Base-by-base conservation (phyloP, 2,329 filamentous ascomycete species). In the Ceratocystis destructans region DNA sequence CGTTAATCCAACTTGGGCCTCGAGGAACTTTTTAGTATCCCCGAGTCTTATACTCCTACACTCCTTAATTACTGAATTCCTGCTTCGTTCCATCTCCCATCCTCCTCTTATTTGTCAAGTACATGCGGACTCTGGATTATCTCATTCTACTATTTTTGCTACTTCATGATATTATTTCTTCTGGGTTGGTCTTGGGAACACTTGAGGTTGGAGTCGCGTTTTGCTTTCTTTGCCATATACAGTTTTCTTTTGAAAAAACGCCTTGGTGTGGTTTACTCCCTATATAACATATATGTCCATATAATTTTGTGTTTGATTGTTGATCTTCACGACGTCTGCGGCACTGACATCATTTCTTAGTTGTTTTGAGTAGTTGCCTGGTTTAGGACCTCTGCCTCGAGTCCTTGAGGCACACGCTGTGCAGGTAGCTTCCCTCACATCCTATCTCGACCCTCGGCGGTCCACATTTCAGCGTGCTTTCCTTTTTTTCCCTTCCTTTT, bases 21-120 rank as follows among this genome's bases (percentile, higher is more conserved):
- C 55, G 44, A 63, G 59, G 59, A 62, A 45, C 61, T 63, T 63
- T 48, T 63, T 17, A 48, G 25, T 50, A n/a, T 33, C 46, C 31
- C 45, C 25, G 25, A 48, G 22, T 64, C 44, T 53, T 64, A 53
- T 22, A 62, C 57, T 59, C 17, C 61, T 28, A 46, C 45, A 44
- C 31, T 59, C 44, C 50, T 45, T 62, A 48, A 59, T 65, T 28
- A 44, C 15, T 17, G 6, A 37, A 12, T 45, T 46, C 22, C n/a
- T 12, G 46, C 62, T 48, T 31, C 50, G 6, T 12, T 46, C 59
- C 41, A 25, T 28, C n/a, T 22, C 31, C 28, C 45, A 31, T 37
- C 31, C 22, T 66, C 41, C 45, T 20, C 10, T 66, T 44, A 61
- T 62, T 28, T 15, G 37, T 2, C 12, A 15, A 41, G 37, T 41